Percentiles rank a stretch among this genome's conserved stretches.
Conservation (phyloP, 345 rosid species). For the Cardiospermum halicacabum region DNA sequence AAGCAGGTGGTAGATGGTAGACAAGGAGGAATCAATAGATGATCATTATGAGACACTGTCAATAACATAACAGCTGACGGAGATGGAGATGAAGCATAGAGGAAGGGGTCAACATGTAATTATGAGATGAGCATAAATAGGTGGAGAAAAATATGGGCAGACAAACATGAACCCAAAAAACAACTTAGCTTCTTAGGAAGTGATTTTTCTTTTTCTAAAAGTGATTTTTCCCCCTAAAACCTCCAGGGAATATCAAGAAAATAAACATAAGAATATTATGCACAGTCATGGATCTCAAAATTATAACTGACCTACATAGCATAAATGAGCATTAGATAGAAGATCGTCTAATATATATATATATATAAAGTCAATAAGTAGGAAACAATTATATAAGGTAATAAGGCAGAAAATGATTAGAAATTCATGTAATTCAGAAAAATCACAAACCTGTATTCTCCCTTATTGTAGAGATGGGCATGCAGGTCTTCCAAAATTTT, state of each 20-base stretch:
- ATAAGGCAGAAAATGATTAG: neutral
- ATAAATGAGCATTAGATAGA: neutral
- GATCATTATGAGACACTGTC: too few relatives aligned
- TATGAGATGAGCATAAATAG: too few relatives aligned
- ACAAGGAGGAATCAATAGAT: too few relatives aligned
- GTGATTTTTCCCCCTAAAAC: too few relatives aligned
- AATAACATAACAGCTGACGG: too few relatives aligned
- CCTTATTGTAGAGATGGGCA: slow-evolving; percentile 92
- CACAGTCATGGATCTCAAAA: neutral
- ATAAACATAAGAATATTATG: neutral
- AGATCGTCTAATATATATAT: neutral
- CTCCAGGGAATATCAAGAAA: neutral
- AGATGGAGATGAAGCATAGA: too few relatives aligned
- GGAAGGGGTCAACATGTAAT: too few relatives aligned
- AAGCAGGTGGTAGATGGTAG: too few relatives aligned
- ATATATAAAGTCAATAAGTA: neutral
- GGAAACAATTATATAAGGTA: neutral
- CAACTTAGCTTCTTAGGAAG: neutral
- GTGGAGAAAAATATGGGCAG: too few relatives aligned
- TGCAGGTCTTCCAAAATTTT: slow-evolving; percentile 94
- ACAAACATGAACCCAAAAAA: neutral
- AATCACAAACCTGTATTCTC: slow-evolving; percentile 70
- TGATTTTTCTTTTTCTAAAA: neutral
- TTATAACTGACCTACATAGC: neutral
- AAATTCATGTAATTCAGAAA: slow-evolving; percentile 1